These are phyloP conservation scores for Viola pubescens DNA, from an alignment of 441 rosid species.

Conservation along the genomic window DNA sequence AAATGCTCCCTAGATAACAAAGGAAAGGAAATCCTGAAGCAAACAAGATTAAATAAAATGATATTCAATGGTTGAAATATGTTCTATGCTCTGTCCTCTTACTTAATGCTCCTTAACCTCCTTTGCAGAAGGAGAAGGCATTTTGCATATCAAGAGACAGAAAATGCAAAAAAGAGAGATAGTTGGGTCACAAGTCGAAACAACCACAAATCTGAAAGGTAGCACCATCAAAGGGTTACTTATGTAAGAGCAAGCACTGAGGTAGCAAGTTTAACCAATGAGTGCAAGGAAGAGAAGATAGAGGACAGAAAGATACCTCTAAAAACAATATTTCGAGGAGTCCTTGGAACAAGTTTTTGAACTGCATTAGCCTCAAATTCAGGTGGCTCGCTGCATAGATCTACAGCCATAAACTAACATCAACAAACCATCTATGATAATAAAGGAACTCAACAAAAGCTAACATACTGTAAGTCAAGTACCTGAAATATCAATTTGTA, in stretches of 20 bases:
- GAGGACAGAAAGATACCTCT: constrained; percentile 44
- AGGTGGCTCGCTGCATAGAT: constrained; percentile 43
- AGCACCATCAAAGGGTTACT: background rate
- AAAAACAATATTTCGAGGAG: constrained; percentile 56
- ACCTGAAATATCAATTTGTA: constrained; percentile 76
- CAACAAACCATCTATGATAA: background rate
- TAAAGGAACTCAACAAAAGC: background rate
- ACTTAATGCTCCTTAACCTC: background rate
- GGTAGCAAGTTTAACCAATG: background rate
- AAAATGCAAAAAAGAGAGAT: background rate
- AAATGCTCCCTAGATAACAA: background rate
- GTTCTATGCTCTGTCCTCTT: no score
- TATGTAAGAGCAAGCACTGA: background rate
- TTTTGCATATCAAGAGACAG: background rate
- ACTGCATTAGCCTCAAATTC: constrained; percentile 31
- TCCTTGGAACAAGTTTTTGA: constrained; percentile 40
- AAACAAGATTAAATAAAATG: no score
- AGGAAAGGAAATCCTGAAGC: background rate
- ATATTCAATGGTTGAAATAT: no score
- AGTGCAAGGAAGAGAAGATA: background rate
- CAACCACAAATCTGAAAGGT: background rate
- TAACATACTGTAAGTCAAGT: background rate
- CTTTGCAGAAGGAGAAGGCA: background rate
- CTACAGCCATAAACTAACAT: constrained; percentile 35
- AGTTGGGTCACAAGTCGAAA: background rate